A percentile compares a stretch with the other conserved stretches of the same genome.
These are phyloP conservation scores for Kondoa subrosea DNA, from an alignment of 768 basidiomycete species.

Conservation along the genomic window DNA sequence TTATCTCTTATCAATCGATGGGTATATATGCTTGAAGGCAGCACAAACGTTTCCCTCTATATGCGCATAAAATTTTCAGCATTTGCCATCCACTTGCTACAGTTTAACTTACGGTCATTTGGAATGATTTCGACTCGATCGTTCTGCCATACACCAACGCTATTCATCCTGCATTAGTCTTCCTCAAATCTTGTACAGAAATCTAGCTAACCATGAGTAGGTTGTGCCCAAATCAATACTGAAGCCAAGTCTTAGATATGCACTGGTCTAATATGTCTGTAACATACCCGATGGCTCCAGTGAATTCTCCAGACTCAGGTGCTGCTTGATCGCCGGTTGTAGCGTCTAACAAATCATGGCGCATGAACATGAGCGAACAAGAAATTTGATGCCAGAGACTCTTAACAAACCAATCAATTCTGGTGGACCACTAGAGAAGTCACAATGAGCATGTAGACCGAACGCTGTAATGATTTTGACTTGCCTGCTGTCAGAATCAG, in stretches of 20 bases:
- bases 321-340: not conserved
- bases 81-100: not conserved
- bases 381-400: no score
- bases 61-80: not conserved
- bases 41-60: not conserved
- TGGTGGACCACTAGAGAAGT: no score
- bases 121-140: constrained; percentile 96
- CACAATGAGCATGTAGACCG: no score
- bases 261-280: not conserved
- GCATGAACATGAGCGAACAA: no score
- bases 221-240: not conserved
- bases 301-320: not conserved
- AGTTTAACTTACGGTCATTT: constrained; percentile 27
- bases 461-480: no score
- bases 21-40: not conserved
- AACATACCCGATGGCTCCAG: not conserved
- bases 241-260: not conserved
- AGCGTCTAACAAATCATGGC: no score
- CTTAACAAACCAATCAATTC: no score
- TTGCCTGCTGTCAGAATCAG: not conserved
- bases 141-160: constrained; percentile 98
- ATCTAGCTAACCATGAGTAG: not conserved
- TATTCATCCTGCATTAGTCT: constrained; percentile 44
- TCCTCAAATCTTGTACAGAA: not conserved
- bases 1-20: constrained; percentile 5